Conservation (phyloP, 176 grass and related monocot genomes). For the Carex myosuroides region DNA sequence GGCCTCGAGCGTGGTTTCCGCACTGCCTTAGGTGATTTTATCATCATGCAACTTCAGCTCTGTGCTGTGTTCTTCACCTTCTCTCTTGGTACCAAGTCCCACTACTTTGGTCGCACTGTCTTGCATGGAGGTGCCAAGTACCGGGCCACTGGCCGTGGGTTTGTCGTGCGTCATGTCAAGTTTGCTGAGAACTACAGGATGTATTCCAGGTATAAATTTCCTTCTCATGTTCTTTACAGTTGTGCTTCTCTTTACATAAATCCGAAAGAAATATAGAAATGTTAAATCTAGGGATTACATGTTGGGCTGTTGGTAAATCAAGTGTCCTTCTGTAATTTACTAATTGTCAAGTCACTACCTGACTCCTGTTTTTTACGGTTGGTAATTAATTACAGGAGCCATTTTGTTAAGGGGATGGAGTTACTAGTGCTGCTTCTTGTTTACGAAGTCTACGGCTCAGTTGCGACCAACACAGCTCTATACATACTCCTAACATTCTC, state of each 20-base stretch:
- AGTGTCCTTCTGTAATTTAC: background rate
- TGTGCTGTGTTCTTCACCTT: slow-evolving; percentile 88
- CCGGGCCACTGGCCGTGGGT: slow-evolving; percentile 70
- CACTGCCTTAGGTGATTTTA: slow-evolving; percentile 57
- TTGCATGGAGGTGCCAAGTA: slow-evolving; percentile 86
- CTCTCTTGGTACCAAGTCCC: slow-evolving; percentile 78
- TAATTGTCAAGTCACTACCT: background rate
- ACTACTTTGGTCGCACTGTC: slow-evolving; percentile 66
- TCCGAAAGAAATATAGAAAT: background rate
- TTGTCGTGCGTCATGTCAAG: slow-evolving; percentile 77
- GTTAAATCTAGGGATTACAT: background rate
- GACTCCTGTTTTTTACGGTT: background rate
- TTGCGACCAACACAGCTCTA: slow-evolving; percentile 37
- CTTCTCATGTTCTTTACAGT: background rate
- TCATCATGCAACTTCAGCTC: slow-evolving; percentile 84
- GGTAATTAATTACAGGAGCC: slow-evolving; percentile 34
- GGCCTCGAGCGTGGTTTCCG: slow-evolving; percentile 81
- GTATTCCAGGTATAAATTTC: slow-evolving; percentile 34
- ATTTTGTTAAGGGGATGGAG: slow-evolving; percentile 74
- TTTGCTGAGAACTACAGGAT: slow-evolving; percentile 84
- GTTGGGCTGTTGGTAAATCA: background rate
- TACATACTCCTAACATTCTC: slow-evolving; percentile 66
- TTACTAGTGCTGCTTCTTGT: slow-evolving; percentile 56
- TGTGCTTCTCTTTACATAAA: background rate
- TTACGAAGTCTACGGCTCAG: slow-evolving; percentile 55